phyloP scores from a whole-genome alignment of 345 rosid genomes.

The Bruguiera gymnorhiza region DNA sequence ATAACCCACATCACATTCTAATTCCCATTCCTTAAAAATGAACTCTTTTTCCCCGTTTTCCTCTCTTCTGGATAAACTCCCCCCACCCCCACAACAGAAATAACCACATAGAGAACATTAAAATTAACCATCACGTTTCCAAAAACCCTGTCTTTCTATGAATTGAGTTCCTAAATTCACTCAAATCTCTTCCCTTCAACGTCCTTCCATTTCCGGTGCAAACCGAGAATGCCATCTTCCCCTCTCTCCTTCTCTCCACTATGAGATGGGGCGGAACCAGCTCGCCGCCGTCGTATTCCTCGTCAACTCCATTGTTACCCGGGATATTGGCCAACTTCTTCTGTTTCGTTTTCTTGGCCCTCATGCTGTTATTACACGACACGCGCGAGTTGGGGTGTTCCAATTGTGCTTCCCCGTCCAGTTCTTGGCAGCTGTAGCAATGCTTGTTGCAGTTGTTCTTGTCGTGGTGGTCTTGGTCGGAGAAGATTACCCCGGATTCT shows the following conservation, averaged over 20 bases:
- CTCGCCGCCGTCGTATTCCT: constrained; percentile 23
- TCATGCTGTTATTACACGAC: not conserved
- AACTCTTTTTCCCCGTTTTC: not conserved
- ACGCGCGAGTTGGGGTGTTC: not conserved
- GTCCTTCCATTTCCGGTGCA: constrained; percentile 78
- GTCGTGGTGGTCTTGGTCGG: constrained; percentile 21
- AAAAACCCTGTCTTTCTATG: constrained; percentile 85
- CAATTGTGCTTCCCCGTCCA: not conserved
- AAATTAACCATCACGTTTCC: constrained; percentile 40
- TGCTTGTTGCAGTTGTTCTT: not conserved
- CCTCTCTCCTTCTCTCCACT: constrained; percentile 43
- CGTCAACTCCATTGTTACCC: constrained; percentile 20
- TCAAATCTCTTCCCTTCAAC: constrained; percentile 76
- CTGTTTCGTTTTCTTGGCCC: constrained; percentile 20
- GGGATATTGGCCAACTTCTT: constrained; percentile 31
- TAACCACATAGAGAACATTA: not conserved
- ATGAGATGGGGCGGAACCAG: constrained; percentile 60
- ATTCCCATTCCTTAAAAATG: too few relatives aligned
- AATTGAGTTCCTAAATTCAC: constrained; percentile 72
- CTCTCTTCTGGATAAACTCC: not conserved
- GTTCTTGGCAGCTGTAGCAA: not conserved
- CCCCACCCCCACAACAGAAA: too few relatives aligned
- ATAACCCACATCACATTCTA: too few relatives aligned
- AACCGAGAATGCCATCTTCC: constrained; percentile 76
- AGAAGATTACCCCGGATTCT: constrained; percentile 50